phyloP scores from a whole-genome alignment of 2,329 filamentous ascomycete species.

The Fusarium goolgardi region DNA sequence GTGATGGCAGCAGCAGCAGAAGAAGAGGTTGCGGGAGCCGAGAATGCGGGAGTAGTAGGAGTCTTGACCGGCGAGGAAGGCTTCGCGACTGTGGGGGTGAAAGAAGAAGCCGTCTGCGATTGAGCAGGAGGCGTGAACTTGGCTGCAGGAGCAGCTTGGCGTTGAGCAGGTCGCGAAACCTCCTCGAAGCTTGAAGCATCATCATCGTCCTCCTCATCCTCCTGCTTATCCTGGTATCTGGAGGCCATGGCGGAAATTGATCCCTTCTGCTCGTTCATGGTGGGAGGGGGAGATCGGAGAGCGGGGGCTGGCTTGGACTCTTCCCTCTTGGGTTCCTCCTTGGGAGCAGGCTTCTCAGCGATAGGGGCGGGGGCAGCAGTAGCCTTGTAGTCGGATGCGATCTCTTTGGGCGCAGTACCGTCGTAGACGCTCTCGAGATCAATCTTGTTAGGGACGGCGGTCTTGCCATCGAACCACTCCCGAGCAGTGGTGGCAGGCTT shows the following conservation, averaged over 20 bases:
- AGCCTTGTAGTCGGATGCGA: slow-evolving; percentile 76
- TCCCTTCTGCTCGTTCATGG: slow-evolving; percentile 84
- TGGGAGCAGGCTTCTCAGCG: slow-evolving; percentile 53
- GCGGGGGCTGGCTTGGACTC: slow-evolving; percentile 63
- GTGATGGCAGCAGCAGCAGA: slow-evolving; percentile 50
- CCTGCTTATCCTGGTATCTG: slow-evolving; percentile 82
- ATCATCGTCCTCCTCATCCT: slow-evolving; percentile 71
- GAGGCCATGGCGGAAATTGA: slow-evolving; percentile 87
- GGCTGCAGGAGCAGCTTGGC: slow-evolving; percentile 58
- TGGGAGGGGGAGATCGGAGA: slow-evolving; percentile 66
- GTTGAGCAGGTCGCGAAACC: slow-evolving; percentile 78
- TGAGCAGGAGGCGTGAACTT: slow-evolving; percentile 56
- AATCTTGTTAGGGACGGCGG: slow-evolving; percentile 87
- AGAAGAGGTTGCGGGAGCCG: slow-evolving; percentile 47
- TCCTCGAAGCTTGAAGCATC: slow-evolving; percentile 89
- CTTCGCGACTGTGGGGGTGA: slow-evolving; percentile 45
- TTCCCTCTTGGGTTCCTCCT: slow-evolving; percentile 64
- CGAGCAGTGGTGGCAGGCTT: slow-evolving; percentile 82
- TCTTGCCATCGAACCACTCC: slow-evolving; percentile 91
- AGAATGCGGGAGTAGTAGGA: slow-evolving; percentile 45
- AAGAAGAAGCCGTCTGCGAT: slow-evolving; percentile 40
- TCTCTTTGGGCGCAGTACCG: slow-evolving; percentile 81
- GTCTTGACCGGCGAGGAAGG: slow-evolving; percentile 52
- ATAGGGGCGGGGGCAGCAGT: slow-evolving; percentile 58
- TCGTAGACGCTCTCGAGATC: slow-evolving; percentile 94